A percentile compares a stretch with the other conserved stretches of the same genome.
These are phyloP conservation scores for Meripilus lineatus DNA, from an alignment of 1,284 basidiomycete species.

Conservation along the genomic window DNA sequence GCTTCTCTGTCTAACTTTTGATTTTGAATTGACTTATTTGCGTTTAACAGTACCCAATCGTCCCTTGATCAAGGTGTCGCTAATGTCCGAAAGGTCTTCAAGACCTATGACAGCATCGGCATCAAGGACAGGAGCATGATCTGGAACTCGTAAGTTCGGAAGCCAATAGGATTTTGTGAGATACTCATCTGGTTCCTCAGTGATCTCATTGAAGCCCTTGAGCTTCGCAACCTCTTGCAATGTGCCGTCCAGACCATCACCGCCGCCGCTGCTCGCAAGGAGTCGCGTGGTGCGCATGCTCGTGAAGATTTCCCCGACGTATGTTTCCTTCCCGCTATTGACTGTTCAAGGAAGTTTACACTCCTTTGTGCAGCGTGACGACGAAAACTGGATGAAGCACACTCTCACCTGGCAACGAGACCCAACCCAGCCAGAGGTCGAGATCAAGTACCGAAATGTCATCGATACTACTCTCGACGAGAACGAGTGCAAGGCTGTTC, in stretches of 20 bases:
- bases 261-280: constrained; percentile 92
- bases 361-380: constrained; percentile 60
- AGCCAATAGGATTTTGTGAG: too few relatives aligned
- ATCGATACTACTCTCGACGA: constrained; percentile 88
- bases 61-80: constrained; percentile 89
- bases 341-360: constrained; percentile 3
- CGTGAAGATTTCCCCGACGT: constrained; percentile 94
- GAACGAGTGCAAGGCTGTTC: constrained; percentile 89
- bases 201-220: constrained; percentile 95
- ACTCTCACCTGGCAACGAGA: constrained; percentile 86
- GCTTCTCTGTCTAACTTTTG: not conserved
- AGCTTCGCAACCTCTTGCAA: constrained; percentile 94
- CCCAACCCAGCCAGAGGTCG: constrained; percentile 72
- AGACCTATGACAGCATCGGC: constrained; percentile 85
- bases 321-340: constrained; percentile 20
- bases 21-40: not conserved
- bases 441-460: constrained; percentile 87
- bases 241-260: constrained; percentile 96
- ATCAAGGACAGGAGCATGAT: constrained; percentile 99
- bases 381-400: constrained; percentile 93
- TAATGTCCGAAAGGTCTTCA: constrained; percentile 85
- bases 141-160: constrained; percentile 88
- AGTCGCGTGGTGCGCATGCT: constrained; percentile 96
- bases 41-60: constrained; percentile 70
- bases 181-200: too few relatives aligned